Evolutionary conservation across 2,329 filamentous ascomycete genomes (phyloP), one percentile per base, ranked within the genome.

Genomic region (Dothideomycetes sp.): DNA sequence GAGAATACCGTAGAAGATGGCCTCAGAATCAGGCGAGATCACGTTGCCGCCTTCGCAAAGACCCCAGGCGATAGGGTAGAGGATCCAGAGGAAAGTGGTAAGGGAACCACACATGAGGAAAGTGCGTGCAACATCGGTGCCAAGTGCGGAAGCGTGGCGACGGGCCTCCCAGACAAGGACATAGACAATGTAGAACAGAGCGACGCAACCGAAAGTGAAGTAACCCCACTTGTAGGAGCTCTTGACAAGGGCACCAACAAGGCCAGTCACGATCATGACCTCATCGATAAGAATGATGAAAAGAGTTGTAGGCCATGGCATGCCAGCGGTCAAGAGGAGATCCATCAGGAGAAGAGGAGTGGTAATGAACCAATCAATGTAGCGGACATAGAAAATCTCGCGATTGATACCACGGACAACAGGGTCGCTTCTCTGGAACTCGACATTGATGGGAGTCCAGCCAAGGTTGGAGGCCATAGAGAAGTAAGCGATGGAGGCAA

Each of bases 151-250:
- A 12, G 79, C 74, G 48, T 81, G 70, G 2, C 63, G 60, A 36
- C 72, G 71, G 0, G 68, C 73, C 36, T 77, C 70, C 57, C 66
- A 66, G 40, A 66, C 62, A 3, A 84, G 68, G 42, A 75, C 59
- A 54, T 73, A 84, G 30, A 70, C 55, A 37, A 84, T 70, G 54
- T 75, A 77, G 46, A 75, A 60, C 42, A 81, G 70, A 40, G 65
- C 50, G 47, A 59, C 42, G 46, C 64, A 62, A 43, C 65, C 72
- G 41, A 81, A 78, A 8, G 62, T 59, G 55, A 70, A 81, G 59
- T 78, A 84, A 2, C 76, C 77, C 75, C 75, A 83, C 54, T 82
- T 84, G 64, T 82, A 84, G 2, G 60, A 62, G 7, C 70, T 73
- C 12, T 58, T 54, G 3, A 80, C 75, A 1, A 83, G 68, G 3